phyloP scores from a whole-genome alignment of 768 basidiomycete species.

The Boletus vinaceobasis region DNA sequence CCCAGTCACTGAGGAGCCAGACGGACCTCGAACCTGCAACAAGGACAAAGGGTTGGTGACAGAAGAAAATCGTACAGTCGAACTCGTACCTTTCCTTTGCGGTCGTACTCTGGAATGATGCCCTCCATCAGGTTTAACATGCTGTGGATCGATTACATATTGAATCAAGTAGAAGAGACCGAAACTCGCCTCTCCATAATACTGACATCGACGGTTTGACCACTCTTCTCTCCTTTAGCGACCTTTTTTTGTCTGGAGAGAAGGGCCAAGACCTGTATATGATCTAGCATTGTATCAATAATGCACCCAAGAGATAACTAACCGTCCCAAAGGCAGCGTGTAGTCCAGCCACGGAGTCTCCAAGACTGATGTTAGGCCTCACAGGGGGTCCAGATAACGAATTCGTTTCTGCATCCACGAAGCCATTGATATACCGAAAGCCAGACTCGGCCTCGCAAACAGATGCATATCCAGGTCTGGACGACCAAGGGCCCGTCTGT shows the following conservation, averaged over 20 bases:
- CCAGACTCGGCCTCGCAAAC: conserved; percentile 77
- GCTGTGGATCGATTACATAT: conserved; percentile 30
- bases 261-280: conserved; percentile 54
- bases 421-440: conserved; percentile 70
- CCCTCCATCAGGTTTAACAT: conserved; percentile 80
- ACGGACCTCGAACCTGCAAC: conserved; percentile 62
- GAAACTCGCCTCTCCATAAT: conserved; percentile 60
- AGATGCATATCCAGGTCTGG: conserved; percentile 67
- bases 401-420: conserved; percentile 51
- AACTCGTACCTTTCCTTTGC: conserved; percentile 55
- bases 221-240: conserved; percentile 28
- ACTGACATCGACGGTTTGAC: conserved; percentile 70
- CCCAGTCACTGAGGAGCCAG: conserved; percentile 71
- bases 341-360: conserved; percentile 68
- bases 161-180: neutral
- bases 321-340: conserved; percentile 76
- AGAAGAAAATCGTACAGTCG: neutral
- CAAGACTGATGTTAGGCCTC: conserved; percentile 68
- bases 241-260: conserved; percentile 41
- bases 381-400: conserved; percentile 59
- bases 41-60: neutral
- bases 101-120: conserved; percentile 71
- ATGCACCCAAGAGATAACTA: conserved; percentile 12
- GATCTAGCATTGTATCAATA: neutral
- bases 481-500: conserved; percentile 71